phyloP scores from a whole-genome alignment of 208 protist genomes.

The Acanthamoeba royreba region DNA sequence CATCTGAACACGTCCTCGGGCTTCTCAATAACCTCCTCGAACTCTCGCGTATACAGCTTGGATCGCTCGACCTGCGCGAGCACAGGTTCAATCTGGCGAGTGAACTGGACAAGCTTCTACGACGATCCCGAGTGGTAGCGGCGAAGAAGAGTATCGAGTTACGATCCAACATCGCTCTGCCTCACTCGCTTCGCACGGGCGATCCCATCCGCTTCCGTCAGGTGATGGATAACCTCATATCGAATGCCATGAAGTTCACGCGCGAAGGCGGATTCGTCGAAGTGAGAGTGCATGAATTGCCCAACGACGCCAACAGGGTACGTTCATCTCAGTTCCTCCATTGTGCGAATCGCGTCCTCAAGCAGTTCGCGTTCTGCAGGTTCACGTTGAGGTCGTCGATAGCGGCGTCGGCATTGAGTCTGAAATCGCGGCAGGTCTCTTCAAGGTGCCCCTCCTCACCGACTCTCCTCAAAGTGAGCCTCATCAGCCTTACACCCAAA shows the following conservation, averaged over 20 bases:
- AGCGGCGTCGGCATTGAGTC: not conserved
- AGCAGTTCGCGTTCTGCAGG: not conserved
- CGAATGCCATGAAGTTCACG: slow-evolving; percentile 57
- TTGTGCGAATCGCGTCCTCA: not conserved
- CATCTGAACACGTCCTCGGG: not conserved
- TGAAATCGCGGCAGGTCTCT: not conserved
- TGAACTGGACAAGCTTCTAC: not conserved
- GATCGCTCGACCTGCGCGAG: not conserved
- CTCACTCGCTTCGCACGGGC: not conserved
- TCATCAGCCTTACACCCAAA: not conserved
- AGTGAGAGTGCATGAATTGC: not conserved
- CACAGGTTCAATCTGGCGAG: not conserved
- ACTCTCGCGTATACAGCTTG: not conserved
- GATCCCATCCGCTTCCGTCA: slow-evolving; percentile 49
- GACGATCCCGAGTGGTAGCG: not conserved
- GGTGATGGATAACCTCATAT: slow-evolving; percentile 36
- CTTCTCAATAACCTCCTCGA: not conserved
- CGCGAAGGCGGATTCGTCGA: not conserved
- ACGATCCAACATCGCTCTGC: not conserved
- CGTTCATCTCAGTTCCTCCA: not conserved
- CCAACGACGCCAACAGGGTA: not conserved
- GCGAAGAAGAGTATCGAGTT: not conserved
- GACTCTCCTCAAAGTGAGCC: not conserved
- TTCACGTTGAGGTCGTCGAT: not conserved
- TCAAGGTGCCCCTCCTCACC: not conserved